phyloP scores from a whole-genome alignment of 2,329 filamentous ascomycete species.

The Coniochaeta hoffmannii region DNA sequence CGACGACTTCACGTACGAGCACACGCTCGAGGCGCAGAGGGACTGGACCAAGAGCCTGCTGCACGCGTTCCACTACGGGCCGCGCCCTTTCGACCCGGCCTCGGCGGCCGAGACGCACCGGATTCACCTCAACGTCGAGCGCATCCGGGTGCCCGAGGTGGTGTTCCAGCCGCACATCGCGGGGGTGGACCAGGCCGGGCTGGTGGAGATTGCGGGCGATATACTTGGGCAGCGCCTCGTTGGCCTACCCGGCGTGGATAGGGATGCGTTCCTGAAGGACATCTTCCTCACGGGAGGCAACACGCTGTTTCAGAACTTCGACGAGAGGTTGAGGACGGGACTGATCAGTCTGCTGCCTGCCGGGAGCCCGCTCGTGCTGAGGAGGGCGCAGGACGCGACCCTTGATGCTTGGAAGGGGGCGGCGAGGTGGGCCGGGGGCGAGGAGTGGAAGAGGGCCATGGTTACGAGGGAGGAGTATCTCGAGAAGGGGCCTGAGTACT shows the following conservation, averaged over 20 bases:
- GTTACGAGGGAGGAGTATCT: slow-evolving; percentile 76
- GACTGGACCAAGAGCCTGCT: slow-evolving; percentile 93
- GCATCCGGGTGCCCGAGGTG: slow-evolving; percentile 88
- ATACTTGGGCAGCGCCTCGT: slow-evolving; percentile 78
- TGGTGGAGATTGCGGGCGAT: slow-evolving; percentile 86
- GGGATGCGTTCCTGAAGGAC: slow-evolving; percentile 69
- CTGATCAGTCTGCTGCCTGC: slow-evolving; percentile 66
- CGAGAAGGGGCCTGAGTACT: slow-evolving; percentile 90
- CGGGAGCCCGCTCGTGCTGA: slow-evolving; percentile 58
- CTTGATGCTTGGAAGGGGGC: slow-evolving; percentile 93
- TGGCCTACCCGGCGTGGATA: slow-evolving; percentile 37
- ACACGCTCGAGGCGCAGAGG: slow-evolving; percentile 83
- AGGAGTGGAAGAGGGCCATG: slow-evolving; percentile 54
- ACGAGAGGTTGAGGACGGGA: slow-evolving; percentile 69
- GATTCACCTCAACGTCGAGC: slow-evolving; percentile 92
- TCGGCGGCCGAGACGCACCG: slow-evolving; percentile 76
- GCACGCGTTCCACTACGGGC: slow-evolving; percentile 84
- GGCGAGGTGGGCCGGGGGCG: slow-evolving; percentile 68
- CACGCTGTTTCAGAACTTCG: slow-evolving; percentile 78
- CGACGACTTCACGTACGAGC: slow-evolving; percentile 81
- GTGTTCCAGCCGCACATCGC: slow-evolving; percentile 88
- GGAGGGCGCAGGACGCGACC: slow-evolving; percentile 67
- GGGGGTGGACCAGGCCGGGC: slow-evolving; percentile 84
- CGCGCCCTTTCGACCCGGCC: slow-evolving; percentile 75
- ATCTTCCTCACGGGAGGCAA: slow-evolving; percentile 95